These are phyloP conservation scores for Astragalus glycyphyllos DNA, from an alignment of 306 rosid species.

Conservation along the genomic window DNA sequence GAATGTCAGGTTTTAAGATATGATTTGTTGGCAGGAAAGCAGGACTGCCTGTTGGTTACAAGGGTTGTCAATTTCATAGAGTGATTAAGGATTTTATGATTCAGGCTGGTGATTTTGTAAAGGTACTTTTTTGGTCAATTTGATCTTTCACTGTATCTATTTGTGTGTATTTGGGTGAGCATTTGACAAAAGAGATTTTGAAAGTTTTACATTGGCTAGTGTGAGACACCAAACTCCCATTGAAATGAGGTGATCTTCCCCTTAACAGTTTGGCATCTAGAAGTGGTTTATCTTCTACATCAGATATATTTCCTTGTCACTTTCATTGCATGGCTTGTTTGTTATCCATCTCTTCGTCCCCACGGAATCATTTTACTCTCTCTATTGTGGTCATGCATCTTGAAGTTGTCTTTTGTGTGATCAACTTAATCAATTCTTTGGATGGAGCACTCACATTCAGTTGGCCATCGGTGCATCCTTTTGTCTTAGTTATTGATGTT, in stretches of 20 bases:
- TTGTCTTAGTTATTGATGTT: background rate
- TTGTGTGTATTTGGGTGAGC: no score
- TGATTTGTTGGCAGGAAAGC: slow-evolving; percentile 69
- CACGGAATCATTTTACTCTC: background rate
- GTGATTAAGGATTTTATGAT: slow-evolving; percentile 98
- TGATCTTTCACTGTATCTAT: slow-evolving; percentile 6
- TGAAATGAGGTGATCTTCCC: no score
- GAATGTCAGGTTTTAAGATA: slow-evolving; percentile 12
- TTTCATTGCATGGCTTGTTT: slow-evolving; percentile 11
- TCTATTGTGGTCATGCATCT: background rate
- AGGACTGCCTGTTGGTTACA: slow-evolving; percentile 92
- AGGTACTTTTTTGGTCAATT: slow-evolving; percentile 51
- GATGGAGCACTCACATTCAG: slow-evolving; percentile 15
- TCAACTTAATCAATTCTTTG: background rate
- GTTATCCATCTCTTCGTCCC: background rate
- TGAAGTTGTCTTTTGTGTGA: background rate
- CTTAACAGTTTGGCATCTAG: no score
- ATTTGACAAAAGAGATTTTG: no score
- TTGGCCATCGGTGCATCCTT: background rate
- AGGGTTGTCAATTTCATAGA: slow-evolving; percentile 95
- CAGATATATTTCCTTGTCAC: no score
- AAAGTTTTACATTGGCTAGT: no score
- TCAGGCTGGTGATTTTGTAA: slow-evolving; percentile 93
- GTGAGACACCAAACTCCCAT: no score
- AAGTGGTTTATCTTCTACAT: no score